Percentiles rank a stretch among this genome's conserved stretches.
phyloP scores from a whole-genome alignment of 164 flowering plant species.

The Sextonia rubra region DNA sequence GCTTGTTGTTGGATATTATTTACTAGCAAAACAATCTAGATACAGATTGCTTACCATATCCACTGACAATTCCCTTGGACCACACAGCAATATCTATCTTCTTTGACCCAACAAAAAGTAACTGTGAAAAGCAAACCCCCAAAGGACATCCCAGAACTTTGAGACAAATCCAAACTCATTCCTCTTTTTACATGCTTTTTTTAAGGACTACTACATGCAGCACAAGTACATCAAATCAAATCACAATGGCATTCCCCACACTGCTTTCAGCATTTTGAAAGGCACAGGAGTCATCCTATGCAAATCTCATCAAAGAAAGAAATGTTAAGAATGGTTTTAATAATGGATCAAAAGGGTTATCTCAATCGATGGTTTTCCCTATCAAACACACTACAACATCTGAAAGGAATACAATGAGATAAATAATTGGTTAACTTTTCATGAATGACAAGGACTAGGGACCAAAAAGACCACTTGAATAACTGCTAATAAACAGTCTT shows the following conservation, averaged over 20 bases:
- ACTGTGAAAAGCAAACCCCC: neutral
- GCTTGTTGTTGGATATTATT: neutral
- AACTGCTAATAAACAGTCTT: conserved; percentile 16
- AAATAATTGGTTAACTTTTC: conserved; percentile 10
- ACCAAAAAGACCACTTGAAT: neutral
- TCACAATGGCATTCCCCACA: conserved; percentile 30
- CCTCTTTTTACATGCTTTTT: conserved; percentile 19
- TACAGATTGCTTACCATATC: neutral
- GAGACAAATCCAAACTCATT: conserved; percentile 27
- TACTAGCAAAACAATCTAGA: too few species aligned
- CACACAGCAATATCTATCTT: neutral
- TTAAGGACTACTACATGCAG: conserved; percentile 33
- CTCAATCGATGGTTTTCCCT: neutral
- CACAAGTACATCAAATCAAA: conserved; percentile 27
- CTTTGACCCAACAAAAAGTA: conserved; percentile 6
- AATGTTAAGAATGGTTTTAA: neutral
- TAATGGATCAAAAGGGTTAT: neutral
- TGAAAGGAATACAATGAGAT: conserved; percentile 12
- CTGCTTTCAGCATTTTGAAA: conserved; percentile 35
- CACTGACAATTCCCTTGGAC: neutral
- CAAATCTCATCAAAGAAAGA: conserved; percentile 16
- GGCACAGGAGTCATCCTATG: conserved; percentile 34
- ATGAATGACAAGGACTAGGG: conserved; percentile 2
- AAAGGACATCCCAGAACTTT: conserved; percentile 15
- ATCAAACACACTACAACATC: neutral